Evolutionary conservation across 768 basidiomycete genomes (phyloP), one percentile per base, ranked within the genome.

Genomic region (Rhizopogon salebrosus): DNA sequence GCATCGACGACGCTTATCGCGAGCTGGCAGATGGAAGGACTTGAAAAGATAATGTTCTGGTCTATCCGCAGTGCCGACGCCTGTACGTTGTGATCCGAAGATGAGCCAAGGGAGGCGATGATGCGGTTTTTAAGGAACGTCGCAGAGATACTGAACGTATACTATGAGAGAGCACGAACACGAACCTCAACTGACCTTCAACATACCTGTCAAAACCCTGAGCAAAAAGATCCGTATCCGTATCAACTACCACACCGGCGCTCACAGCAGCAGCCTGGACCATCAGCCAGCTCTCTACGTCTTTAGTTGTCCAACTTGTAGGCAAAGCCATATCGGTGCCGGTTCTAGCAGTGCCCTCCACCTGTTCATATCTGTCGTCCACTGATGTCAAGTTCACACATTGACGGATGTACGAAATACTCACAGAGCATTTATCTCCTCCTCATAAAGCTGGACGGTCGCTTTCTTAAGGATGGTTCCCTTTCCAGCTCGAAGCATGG

Each of bases 401-500:
- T 24, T 45, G 5, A 18, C 18, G 16, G 40, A 34, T 5, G n/a
- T 48, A 48, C 20, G 31, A 18, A 41, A 41, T 7, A 8, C 68
- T 54, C 63, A 82, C 72, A 80, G 43, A 16, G 59, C 65, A 26
- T 80, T 69, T 20, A 83, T 79, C 51, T 82, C 80, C 1, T 68
- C 49, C 11, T 62, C 64, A 56, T 82, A 82, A 16, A 63, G 10
- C 3, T 50, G 59, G 35, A 78, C 48, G 1, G 74, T 68, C 4
- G 68, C 70, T 51, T 74, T 75, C 43, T 73, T 71, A 38, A 66
- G 64, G 3, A 78, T 69, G 0, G 79, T 76, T 2, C 77, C 77
- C 56, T 80, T 82, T 0, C 65, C 72, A 1, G 76, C 64, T 20
- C 72, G 72, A n/a, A 71, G 63, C 38, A 81, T 64, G 1, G 76